A percentile compares a stretch with the other conserved stretches of the same genome.
These are phyloP conservation scores for Kwoniella dejecticola DNA, from an alignment of 768 basidiomycete species.

Conservation along the genomic window DNA sequence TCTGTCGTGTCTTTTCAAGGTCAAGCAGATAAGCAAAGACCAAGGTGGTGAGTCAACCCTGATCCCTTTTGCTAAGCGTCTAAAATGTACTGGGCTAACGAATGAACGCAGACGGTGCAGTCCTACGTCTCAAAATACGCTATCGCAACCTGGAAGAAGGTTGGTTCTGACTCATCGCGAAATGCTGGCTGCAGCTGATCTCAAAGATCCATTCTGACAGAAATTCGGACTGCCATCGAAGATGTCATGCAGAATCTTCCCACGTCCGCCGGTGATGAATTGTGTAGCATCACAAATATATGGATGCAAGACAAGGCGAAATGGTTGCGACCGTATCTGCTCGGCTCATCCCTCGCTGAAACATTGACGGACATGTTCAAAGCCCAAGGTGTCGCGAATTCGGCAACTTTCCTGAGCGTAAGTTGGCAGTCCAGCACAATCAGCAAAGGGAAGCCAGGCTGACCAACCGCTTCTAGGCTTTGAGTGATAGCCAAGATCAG, in stretches of 20 bases:
- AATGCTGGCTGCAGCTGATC: not conserved
- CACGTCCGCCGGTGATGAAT: not conserved
- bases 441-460: not conserved
- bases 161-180: constrained; percentile 49
- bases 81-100: not conserved
- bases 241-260: not conserved
- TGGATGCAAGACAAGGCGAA: constrained; percentile 4
- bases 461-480: constrained; percentile 6
- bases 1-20: constrained; percentile 75
- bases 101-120: constrained; percentile 11
- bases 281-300: not conserved
- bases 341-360: constrained; percentile 3
- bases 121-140: constrained; percentile 62
- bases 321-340: constrained; percentile 22
- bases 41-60: constrained; percentile 7
- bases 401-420: constrained; percentile 55
- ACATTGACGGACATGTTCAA: constrained; percentile 33
- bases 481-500: constrained; percentile 23
- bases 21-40: constrained; percentile 69
- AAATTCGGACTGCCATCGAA: constrained; percentile 2
- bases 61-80: not conserved
- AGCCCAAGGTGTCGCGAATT: constrained; percentile 46
- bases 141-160: constrained; percentile 85
- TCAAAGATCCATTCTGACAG: not conserved
- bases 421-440: constrained; percentile 1